phyloP scores from a whole-genome alignment of 108 stramenopile genomes.

The Fragilariopsis cylindrus region DNA sequence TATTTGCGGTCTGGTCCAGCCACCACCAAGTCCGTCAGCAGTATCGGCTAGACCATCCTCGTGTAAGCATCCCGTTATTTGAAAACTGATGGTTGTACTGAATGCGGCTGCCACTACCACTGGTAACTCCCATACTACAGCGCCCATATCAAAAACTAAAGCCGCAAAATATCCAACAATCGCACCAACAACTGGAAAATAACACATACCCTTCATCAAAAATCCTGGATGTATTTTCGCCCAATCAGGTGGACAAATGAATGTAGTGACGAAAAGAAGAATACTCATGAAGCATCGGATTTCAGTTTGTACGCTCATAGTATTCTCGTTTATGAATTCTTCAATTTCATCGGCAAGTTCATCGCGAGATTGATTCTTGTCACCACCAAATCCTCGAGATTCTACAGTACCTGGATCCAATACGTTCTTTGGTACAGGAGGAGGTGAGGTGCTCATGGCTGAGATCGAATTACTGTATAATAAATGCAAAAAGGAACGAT shows the following conservation, averaged over 20 bases:
- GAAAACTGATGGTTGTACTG: constrained; percentile 33
- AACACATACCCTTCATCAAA: constrained; percentile 75
- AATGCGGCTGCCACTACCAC: constrained; percentile 38
- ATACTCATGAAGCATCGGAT: constrained; percentile 57
- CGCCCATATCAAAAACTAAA: constrained; percentile 40
- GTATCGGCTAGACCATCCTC: constrained; percentile 83
- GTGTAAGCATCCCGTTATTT: constrained; percentile 76
- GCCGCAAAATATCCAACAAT: constrained; percentile 51
- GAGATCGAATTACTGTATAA: too few relatives aligned
- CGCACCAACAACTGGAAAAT: constrained; percentile 64
- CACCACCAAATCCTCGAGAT: constrained; percentile 17
- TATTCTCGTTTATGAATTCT: constrained; percentile 37
- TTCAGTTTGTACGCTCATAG: constrained; percentile 31
- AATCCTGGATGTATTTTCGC: constrained; percentile 71
- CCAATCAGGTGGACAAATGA: constrained; percentile 63
- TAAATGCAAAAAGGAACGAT: too few relatives aligned
- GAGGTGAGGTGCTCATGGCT: too few relatives aligned
- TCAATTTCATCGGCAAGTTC: constrained; percentile 39
- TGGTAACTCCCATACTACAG: constrained; percentile 42
- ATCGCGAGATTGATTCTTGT: constrained; percentile 4
- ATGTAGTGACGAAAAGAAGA: constrained; percentile 65
- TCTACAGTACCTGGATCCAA: constrained; percentile 17
- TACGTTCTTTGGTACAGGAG: constrained; percentile 1
- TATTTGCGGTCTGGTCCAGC: constrained; percentile 74
- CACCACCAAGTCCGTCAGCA: constrained; percentile 72